These are phyloP conservation scores for Aspergillus sp. DNA, from an alignment of 2,329 filamentous ascomycete species.

Conservation along the genomic window DNA sequence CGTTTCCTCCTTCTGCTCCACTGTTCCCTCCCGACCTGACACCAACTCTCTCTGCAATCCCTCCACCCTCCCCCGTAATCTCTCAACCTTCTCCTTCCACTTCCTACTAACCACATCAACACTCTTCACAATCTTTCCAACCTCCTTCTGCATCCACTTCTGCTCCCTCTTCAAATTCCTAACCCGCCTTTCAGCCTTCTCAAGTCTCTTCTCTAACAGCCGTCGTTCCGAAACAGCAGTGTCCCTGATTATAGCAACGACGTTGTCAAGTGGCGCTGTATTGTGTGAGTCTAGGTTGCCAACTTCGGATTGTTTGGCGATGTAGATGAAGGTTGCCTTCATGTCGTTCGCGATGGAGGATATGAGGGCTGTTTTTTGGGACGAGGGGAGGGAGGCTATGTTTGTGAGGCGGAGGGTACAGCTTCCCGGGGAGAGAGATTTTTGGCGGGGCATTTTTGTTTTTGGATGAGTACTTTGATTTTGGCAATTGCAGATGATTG, in stretches of 20 bases:
- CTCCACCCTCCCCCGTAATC: not conserved
- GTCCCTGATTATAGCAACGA: slow-evolving; percentile 20
- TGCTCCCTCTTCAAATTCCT: slow-evolving; percentile 13
- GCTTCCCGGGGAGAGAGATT: slow-evolving; percentile 3
- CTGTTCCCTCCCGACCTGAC: not conserved
- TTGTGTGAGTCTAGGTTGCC: slow-evolving; percentile 18
- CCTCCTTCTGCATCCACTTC: slow-evolving; percentile 14
- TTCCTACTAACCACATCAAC: slow-evolving; percentile 8
- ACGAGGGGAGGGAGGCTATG: slow-evolving; percentile 11
- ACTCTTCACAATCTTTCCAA: slow-evolving; percentile 11
- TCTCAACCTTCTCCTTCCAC: not conserved
- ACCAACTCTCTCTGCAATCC: slow-evolving; percentile 2
- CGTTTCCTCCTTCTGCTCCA: slow-evolving; percentile 1
- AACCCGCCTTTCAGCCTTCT: slow-evolving; percentile 11
- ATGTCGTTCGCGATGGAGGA: slow-evolving; percentile 26
- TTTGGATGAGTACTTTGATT: not conserved
- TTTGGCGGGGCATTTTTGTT: slow-evolving; percentile 2
- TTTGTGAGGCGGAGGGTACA: slow-evolving; percentile 18
- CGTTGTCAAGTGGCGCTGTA: slow-evolving; percentile 18
- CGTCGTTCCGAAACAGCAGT: slow-evolving; percentile 11
- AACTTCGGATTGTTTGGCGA: slow-evolving; percentile 19
- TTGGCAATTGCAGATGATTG: not conserved
- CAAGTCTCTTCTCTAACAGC: slow-evolving; percentile 14
- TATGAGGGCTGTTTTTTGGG: slow-evolving; percentile 18
- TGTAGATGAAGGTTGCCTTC: slow-evolving; percentile 19